Evolutionary conservation across 2,329 filamentous ascomycete genomes (phyloP).

Genomic region (Curvularia hawaiiensis): DNA sequence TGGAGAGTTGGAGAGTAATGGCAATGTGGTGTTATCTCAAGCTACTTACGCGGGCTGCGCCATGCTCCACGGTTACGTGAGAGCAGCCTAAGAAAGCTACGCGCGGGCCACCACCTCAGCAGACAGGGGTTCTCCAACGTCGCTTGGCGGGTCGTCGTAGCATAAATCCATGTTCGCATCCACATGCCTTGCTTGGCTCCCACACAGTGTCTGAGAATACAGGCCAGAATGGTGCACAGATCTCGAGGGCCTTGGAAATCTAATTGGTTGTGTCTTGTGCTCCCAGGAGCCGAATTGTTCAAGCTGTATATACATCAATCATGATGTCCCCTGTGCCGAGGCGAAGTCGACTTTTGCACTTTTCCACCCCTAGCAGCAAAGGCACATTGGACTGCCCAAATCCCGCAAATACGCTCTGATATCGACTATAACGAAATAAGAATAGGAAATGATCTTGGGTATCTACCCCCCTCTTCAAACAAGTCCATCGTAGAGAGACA

Average conservation of each 20-base stretch:
- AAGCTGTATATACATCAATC: constrained; percentile 42
- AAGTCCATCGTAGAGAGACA: constrained; percentile 94
- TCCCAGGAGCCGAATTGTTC: constrained; percentile 14
- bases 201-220: background rate
- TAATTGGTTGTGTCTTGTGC: constrained; percentile 17
- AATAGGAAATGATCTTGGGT: constrained; percentile 38
- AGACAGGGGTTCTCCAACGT: constrained; percentile 11
- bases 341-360: constrained; percentile 36
- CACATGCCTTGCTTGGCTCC: background rate
- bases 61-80: constrained; percentile 26
- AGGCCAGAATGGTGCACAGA: background rate
- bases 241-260: background rate
- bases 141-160: background rate
- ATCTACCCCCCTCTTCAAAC: constrained; percentile 61
- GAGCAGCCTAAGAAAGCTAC: constrained; percentile 21
- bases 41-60: constrained; percentile 33
- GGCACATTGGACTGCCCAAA: constrained; percentile 37
- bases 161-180: background rate
- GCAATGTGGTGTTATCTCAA: constrained; percentile 29
- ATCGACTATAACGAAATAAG: constrained; percentile 42
- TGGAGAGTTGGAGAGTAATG: constrained; percentile 12
- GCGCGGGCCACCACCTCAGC: constrained; percentile 25
- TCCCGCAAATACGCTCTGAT: constrained; percentile 47
- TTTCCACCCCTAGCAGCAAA: constrained; percentile 37
- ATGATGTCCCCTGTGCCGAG: constrained; percentile 41